Evolutionary conservation across 2,329 filamentous ascomycete species (phyloP).

Genomic region (Didymella lethalis): DNA sequence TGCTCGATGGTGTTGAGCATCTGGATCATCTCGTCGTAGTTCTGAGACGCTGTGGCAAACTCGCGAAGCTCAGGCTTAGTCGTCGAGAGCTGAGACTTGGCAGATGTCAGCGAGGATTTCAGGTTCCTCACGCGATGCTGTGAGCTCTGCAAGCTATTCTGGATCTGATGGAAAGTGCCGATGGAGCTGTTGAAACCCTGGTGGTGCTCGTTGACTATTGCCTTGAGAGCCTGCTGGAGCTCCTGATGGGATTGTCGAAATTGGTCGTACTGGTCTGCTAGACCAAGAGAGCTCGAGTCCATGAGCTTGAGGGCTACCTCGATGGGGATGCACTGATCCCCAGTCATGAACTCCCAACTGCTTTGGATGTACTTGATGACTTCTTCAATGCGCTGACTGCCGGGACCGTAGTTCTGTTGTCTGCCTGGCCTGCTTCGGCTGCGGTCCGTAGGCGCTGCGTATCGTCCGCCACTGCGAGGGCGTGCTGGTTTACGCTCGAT

Average conservation of each 20-base stretch:
- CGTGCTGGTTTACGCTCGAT: constrained; percentile 54
- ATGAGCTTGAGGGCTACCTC: constrained; percentile 94
- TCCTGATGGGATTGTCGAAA: constrained; percentile 86
- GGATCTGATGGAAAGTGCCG: constrained; percentile 98
- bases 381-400: constrained; percentile 58
- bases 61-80: constrained; percentile 92
- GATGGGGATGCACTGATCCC: constrained; percentile 87
- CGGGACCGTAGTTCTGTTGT: constrained; percentile 46
- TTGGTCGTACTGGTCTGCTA: constrained; percentile 84
- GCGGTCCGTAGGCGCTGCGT: constrained; percentile 24
- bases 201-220: constrained; percentile 97
- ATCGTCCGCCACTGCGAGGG: constrained; percentile 48
- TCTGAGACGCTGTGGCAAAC: constrained; percentile 84
- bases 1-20: constrained; percentile 86
- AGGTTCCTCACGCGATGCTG: constrained; percentile 84
- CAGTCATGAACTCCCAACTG: constrained; percentile 92
- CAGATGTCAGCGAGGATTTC: constrained; percentile 81
- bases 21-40: constrained; percentile 88
- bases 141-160: constrained; percentile 87
- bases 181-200: constrained; percentile 99
- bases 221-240: constrained; percentile 90
- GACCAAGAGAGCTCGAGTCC: constrained; percentile 90
- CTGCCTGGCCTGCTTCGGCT: constrained; percentile 44
- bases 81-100: constrained; percentile 81
- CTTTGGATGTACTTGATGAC: constrained; percentile 82